Base-by-base conservation (phyloP, 2,329 filamentous ascomycete species). In the Aureobasidium sp. region DNA sequence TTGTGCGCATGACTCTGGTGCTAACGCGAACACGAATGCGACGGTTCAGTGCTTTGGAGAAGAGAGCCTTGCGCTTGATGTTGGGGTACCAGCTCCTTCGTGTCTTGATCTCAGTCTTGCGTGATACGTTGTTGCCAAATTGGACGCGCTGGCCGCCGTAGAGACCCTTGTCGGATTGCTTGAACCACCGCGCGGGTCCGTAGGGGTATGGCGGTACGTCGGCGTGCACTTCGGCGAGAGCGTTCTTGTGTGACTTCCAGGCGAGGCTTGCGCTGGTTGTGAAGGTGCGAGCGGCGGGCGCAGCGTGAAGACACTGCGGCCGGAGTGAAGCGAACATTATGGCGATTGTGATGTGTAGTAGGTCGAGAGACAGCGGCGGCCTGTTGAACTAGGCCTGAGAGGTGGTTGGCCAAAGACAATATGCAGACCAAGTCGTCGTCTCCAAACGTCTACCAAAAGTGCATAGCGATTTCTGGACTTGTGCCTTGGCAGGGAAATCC, bases 11-110 rank as follows among this genome's bases (percentile, higher is more conserved):
- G 29, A 91, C 88, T 62, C 84, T 82, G 44, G 88, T 81, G 7
- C 87, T 90, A 62, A 93, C 79, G 64, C 86, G 82, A 42, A 89
- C 81, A 73, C 86, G 85, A 61, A 94, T 78, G 69, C 80, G 82
- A 65, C 81, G 81, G 65, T 81, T 79, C 62, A 94, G 77, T 0
- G 83, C 77, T 9, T 82, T 79, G 27, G 84, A 85, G 77, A 82
- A 90, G 62, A 94, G 81, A 34, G 81, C 81, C 76, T 89, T 89
- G 62, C 80, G 81, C 29, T 81, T 74, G 45, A 90, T 81, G 74
- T 94, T 94, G 64, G 88, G 89, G 57, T 85, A 81, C 90, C 90
- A 94, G 68, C 81, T 77, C 62, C 89, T 84, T 51, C 86, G 83
- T 57, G 86, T 86, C 77, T 91, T 92, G 70, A 83, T 82, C 72